Base-by-base conservation (phyloP, 2,329 filamentous ascomycete species). In the Mycosphaerelloides madeirae region DNA sequence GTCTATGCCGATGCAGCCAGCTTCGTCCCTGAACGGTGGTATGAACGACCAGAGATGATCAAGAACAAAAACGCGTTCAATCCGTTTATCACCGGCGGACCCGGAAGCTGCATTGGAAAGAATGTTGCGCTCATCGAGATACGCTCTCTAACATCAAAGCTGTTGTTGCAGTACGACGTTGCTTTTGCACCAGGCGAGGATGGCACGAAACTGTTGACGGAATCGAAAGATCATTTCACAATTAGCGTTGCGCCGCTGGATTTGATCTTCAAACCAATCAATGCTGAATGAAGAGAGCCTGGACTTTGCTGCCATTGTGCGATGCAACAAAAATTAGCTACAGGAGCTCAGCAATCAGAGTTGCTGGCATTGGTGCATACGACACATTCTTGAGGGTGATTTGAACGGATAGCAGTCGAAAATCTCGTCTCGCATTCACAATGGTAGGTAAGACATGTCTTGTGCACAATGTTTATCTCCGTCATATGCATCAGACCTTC, bases 11-110 rank as follows among this genome's bases (percentile, higher is more conserved):
- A 57, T 3, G 52, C 63, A 1, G 38, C 54, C 25, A 40, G 46
- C 1, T 66, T 67, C 46, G 52, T 67, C 5, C 65, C 66, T 18
- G 56, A 69, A 43, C 60, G 66, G 15, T 69, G 67, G 66, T 62
- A 57, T 43, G 54, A 48, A 15, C 53, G 55, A 9, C 58, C 65
- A 2, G 59, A 67, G 13, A 50, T 66, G 20, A 52, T 67, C 38
- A 62, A 62, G 47, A 51, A 66, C 16, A 59, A 58, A 36, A 48
- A 51, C 3, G 64, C 64, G 2, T 68, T 64, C 50, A 57, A 55
- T 2, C 66, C 66, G 1, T 69, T 68, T 43, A 57, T 53, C 2
- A 52, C 52, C 6, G 66, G 65, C 4, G 14, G 31, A 15, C 50
- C 58, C 2, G 62, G 59, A 31, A 58, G 55, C 31, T 70, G 68